Base-by-base conservation (phyloP, 2,329 filamentous ascomycete genomes). In the Claviceps cyperi region DNA sequence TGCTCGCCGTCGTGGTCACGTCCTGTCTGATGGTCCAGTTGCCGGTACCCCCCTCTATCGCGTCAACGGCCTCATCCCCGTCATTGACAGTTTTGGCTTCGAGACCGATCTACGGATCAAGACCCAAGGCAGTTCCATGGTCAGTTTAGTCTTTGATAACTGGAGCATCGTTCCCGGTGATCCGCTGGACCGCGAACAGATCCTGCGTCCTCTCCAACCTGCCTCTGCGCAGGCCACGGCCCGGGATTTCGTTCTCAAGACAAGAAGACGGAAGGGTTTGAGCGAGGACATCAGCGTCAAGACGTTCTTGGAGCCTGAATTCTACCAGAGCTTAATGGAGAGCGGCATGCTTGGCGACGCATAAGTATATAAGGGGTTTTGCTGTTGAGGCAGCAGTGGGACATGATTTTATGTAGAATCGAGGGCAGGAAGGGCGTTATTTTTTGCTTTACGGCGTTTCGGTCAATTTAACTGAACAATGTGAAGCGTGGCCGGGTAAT, bases 151-250 rank as follows among this genome's bases (percentile, higher is more conserved):
- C 13, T 98, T 98, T 66, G 92, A 98, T 63, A 82, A 86, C 56
- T 98, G 92, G 92, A 89, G 78, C 61, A 87, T 97, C 54, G 91
- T 98, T 1, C 92, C 92, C 1, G 92, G 92, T 50, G 92, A 98
- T 66, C 92, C 92, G 40, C 76, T 98, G 36, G 92, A 98, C 66
- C 84, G 83, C 61, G 85, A 89, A 53, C 82, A 94, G 54, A 80
- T 88, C 56, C 72, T 92, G 50, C 76, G 86, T 47, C 87, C 90
- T 5, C 72, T 98, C 55, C 90, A 97, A 66, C 88, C 90, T 55
- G 92, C 92, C 1, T 78, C 78, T 49, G 86, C 87, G 48, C 88
- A 94, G 71, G 89, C 86, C 21, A 94, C 90, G 46, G 92, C 92
- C 1, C 77, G 92, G 54, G 92, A 98, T 66, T 97, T 98, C 67